phyloP scores from a whole-genome alignment of 1,284 basidiomycete genomes.

The Stereum hirsutum region DNA sequence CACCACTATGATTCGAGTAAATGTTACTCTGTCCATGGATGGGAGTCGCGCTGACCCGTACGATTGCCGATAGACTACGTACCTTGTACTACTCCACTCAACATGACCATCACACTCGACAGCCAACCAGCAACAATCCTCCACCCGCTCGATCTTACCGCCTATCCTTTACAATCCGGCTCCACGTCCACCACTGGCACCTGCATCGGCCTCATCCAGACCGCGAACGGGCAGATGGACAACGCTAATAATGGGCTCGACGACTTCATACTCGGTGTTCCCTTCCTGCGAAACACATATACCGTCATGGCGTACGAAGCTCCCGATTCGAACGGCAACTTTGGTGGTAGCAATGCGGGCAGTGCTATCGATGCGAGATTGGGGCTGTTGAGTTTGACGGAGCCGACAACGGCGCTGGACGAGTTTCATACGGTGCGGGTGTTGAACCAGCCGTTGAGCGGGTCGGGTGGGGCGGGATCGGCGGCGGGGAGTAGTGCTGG shows the following conservation, averaged over 20 bases:
- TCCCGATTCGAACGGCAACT: slow-evolving; percentile 34
- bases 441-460: slow-evolving; percentile 40
- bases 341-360: slow-evolving; percentile 19
- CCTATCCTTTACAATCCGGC: slow-evolving; percentile 22
- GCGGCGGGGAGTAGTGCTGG: background rate
- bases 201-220: slow-evolving; percentile 62
- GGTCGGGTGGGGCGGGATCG: too few relatives aligned
- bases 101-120: slow-evolving; percentile 58
- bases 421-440: slow-evolving; percentile 64
- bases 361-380: slow-evolving; percentile 30
- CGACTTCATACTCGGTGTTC: slow-evolving; percentile 66
- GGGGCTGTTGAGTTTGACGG: slow-evolving; percentile 50
- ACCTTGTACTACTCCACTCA: slow-evolving; percentile 58
- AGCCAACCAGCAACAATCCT: slow-evolving; percentile 43
- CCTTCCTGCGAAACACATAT: slow-evolving; percentile 67
- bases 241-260: slow-evolving; percentile 26
- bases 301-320: slow-evolving; percentile 58
- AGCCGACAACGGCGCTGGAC: slow-evolving; percentile 43
- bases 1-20: too few relatives aligned
- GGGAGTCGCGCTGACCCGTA: background rate
- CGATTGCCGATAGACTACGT: slow-evolving; percentile 44
- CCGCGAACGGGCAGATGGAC: slow-evolving; percentile 31
- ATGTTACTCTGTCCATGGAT: background rate
- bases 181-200: slow-evolving; percentile 27
- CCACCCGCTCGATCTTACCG: slow-evolving; percentile 64